Evolutionary conservation across 371 early-diverging fungal genomes (phyloP).

Genomic region (Circinella minor): DNA sequence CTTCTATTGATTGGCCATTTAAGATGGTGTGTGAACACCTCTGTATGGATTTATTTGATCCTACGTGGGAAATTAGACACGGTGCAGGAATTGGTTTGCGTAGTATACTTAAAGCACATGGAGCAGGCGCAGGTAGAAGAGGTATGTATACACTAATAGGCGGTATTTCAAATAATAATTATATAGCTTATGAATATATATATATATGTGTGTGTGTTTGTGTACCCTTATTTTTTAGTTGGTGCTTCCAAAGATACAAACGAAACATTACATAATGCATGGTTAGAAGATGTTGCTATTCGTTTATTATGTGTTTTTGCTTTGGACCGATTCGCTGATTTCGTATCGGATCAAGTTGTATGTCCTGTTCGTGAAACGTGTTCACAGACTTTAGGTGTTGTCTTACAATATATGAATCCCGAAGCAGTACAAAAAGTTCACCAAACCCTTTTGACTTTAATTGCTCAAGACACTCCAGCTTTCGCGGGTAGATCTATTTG

Average conservation of each 20-base stretch:
- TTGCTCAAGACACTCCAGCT: slow-evolving; percentile 59
- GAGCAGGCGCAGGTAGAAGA: slow-evolving; percentile 81
- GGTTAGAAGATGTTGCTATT: slow-evolving; percentile 88
- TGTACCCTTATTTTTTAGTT: slow-evolving; percentile 15
- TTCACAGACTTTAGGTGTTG: slow-evolving; percentile 90
- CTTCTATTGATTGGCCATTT: slow-evolving; percentile 85
- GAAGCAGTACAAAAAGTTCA: slow-evolving; percentile 61
- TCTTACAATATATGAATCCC: slow-evolving; percentile 72
- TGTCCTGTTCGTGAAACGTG: slow-evolving; percentile 97
- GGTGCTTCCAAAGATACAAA: slow-evolving; percentile 65
- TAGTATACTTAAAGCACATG: slow-evolving; percentile 87
- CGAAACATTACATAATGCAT: slow-evolving; percentile 69
- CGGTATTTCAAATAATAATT: slow-evolving; percentile 2
- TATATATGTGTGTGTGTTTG: background rate
- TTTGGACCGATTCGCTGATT: slow-evolving; percentile 96
- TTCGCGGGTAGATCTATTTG: slow-evolving; percentile 68
- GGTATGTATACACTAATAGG: slow-evolving; percentile 27
- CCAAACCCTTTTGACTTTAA: slow-evolving; percentile 58
- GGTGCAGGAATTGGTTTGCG: slow-evolving; percentile 96
- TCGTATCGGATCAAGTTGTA: slow-evolving; percentile 94
- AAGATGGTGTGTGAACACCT: slow-evolving; percentile 89
- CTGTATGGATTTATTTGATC: slow-evolving; percentile 89
- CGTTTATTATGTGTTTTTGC: slow-evolving; percentile 92
- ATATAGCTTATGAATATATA: background rate
- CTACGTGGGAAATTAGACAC: slow-evolving; percentile 95